These are phyloP conservation scores for Leccinum fuscescens DNA, from an alignment of 1,284 basidiomycete genomes.

Conservation along the genomic window DNA sequence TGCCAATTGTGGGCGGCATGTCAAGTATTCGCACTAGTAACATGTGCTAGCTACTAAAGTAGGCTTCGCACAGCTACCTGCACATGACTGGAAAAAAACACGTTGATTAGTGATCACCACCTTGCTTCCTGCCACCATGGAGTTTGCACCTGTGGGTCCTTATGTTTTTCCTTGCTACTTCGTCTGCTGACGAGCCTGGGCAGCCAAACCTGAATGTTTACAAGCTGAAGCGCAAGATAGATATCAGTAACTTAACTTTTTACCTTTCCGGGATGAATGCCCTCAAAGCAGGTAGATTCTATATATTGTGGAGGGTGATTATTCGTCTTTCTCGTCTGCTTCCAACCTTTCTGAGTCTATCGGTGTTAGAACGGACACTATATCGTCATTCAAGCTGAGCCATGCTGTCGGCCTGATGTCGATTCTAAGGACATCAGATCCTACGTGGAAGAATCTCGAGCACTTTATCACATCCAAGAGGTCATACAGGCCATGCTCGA, in stretches of 20 bases:
- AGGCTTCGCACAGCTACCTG: conserved; percentile 9
- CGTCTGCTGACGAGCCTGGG: background rate
- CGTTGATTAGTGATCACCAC: conserved; percentile 20
- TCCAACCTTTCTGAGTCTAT: conserved; percentile 10
- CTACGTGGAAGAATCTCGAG: conserved; percentile 20
- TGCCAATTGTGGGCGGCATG: conserved; percentile 11
- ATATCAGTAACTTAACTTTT: conserved; percentile 27
- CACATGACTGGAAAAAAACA: conserved; percentile 10
- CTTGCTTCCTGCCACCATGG: conserved; percentile 16
- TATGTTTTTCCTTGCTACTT: background rate
- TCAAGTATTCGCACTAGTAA: background rate
- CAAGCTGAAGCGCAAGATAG: conserved; percentile 27
- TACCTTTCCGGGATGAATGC: conserved; percentile 12
- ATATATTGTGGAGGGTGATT: conserved; percentile 31
- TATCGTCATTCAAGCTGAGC: conserved; percentile 42
- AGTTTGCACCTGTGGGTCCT: conserved; percentile 33
- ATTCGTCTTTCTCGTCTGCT: background rate
- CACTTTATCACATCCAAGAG: conserved; percentile 27
- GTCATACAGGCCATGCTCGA: conserved; percentile 40
- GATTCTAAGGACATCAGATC: background rate
- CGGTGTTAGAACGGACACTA: conserved; percentile 32
- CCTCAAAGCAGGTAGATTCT: conserved; percentile 22
- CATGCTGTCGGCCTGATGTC: conserved; percentile 21
- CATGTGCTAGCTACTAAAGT: background rate
- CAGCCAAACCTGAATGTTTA: conserved; percentile 21